Base-by-base conservation (phyloP, 257 asterid species). In the Fraxinus quadrangulata region DNA sequence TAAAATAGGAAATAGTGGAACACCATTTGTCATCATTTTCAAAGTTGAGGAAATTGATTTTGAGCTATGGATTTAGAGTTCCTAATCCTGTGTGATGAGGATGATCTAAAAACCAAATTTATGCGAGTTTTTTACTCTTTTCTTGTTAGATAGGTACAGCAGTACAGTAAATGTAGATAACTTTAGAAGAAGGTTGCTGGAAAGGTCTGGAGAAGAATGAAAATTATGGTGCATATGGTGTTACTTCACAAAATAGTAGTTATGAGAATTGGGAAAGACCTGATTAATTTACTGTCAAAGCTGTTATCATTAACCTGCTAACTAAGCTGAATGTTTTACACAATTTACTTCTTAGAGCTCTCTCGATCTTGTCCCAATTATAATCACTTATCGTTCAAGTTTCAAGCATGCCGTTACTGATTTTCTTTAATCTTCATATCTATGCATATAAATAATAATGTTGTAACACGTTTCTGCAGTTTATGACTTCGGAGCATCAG, bases 401-500 rank as follows among this genome's bases (percentile, higher is more conserved):
- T 2, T 63, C 7, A 23, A 76, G 75, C 36, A 70, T 49, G 69
- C 61, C 49, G 33, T 16, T 72, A 54, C 45, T 76, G 45, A 14
- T 74, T 79, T 67, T 47, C 36, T 49, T 24, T 23, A 28, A 59
- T 67, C 4, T 42, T 59, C 65, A 21, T 67, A 23, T 79, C 49
- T 36, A 49, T 54, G 13, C 26, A 19, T 13, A 63, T 34, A 76
- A 76, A 74, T 61, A 16, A 11, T 30, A 68, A 9, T 40, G 36
- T 69, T 54, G n/a, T 39, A 12, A 19, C 17, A 36, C 76, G 31
- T 72, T 78, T 77, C 23, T 81, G 85, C 91, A 92, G 99, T 96
- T 96, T 88, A 96, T 96, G 98, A 93, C 97, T 17, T 89, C 98
- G 42, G 92, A 88, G 83, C 97, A 93, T 85, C 98, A 86, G 81